A percentile compares a stretch with the other conserved stretches of the same genome.
Conservation (phyloP, 306 rosid genomes). For the Quercus dentata region DNA sequence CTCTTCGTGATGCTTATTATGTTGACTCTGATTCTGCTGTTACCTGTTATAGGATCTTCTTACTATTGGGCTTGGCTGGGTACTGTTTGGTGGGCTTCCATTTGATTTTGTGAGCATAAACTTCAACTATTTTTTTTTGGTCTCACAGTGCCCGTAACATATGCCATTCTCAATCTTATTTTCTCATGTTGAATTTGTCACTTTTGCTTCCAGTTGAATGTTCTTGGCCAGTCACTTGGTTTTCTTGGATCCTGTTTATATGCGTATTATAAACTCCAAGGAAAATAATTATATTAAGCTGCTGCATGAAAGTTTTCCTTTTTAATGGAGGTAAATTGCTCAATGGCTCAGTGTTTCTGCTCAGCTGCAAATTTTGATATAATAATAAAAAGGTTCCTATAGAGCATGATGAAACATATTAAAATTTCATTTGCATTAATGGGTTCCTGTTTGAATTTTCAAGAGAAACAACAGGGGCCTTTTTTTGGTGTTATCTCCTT, state of each 20-base stretch:
- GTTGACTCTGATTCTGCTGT: not conserved
- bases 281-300: slow-evolving; percentile 30
- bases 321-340: not conserved
- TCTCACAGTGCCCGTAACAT: not conserved
- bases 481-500: too few species aligned
- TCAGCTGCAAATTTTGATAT: slow-evolving; percentile 13
- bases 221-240: slow-evolving; percentile 67
- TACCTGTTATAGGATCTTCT: slow-evolving; percentile 39
- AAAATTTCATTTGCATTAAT: not conserved
- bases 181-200: not conserved
- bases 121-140: not conserved
- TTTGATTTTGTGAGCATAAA: slow-evolving; percentile 40
- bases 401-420: not conserved
- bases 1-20: not conserved
- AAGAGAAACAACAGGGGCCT: too few species aligned
- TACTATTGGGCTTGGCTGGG: slow-evolving; percentile 57
- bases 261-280: slow-evolving; percentile 63
- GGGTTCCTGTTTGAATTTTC: not conserved
- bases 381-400: not conserved
- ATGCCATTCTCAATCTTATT: not conserved
- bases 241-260: slow-evolving; percentile 71
- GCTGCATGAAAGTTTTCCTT: slow-evolving; percentile 2
- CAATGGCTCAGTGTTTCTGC: slow-evolving; percentile 15
- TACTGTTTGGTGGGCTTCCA: slow-evolving; percentile 61
- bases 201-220: slow-evolving; percentile 40